Percentiles rank a stretch among this genome's conserved stretches.
These are phyloP conservation scores for Creolimax fragrantissima DNA, from an alignment of 78 protist genomes.

Conservation along the genomic window DNA sequence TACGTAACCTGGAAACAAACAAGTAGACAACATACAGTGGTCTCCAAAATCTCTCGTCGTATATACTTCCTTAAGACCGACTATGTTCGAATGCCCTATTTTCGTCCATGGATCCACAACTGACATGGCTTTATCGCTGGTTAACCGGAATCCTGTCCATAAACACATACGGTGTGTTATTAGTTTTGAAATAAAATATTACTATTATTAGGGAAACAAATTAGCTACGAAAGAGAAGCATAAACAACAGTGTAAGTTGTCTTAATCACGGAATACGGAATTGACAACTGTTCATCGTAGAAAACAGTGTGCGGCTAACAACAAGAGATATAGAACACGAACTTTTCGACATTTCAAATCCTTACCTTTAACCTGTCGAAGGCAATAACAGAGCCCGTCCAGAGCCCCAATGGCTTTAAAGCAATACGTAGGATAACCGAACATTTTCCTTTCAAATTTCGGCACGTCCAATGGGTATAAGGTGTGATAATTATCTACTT, in stretches of 20 bases:
- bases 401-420: background rate
- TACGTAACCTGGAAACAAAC: no score
- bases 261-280: no score
- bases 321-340: no score
- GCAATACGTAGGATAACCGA: background rate
- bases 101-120: background rate
- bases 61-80: background rate
- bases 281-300: no score
- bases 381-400: slow-evolving; percentile 4
- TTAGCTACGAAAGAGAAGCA: no score
- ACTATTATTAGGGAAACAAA: no score
- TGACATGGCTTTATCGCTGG: background rate
- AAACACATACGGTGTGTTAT: background rate
- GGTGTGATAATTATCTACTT: slow-evolving; percentile 9
- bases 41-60: background rate
- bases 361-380: background rate
- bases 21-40: background rate
- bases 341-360: no score
- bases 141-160: background rate
- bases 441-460: background rate
- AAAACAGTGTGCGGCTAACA: no score
- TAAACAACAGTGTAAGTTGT: no score
- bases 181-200: no score
- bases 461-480: background rate
- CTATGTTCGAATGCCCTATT: background rate